Conservation (phyloP, 768 basidiomycete species). For the Amylocystis lapponica region DNA sequence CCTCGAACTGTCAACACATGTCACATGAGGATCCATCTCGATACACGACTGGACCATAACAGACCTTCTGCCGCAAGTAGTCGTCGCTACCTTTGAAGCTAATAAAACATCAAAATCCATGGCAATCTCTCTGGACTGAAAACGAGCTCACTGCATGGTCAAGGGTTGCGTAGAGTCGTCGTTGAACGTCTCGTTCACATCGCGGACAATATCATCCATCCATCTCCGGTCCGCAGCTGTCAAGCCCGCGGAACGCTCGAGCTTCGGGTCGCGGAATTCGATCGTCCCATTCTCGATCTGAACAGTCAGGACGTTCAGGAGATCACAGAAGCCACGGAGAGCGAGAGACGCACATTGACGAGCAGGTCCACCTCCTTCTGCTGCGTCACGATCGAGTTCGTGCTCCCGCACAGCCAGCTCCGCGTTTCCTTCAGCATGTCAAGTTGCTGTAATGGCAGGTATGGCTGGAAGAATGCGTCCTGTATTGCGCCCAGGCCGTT, state of each 20-base stretch:
- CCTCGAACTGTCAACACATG: slow-evolving; percentile 61
- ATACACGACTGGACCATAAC: background rate
- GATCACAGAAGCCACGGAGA: background rate
- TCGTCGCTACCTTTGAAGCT: slow-evolving; percentile 97
- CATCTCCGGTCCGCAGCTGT: slow-evolving; percentile 94
- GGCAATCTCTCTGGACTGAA: background rate
- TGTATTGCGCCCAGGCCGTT: slow-evolving; percentile 21
- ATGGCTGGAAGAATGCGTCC: slow-evolving; percentile 97
- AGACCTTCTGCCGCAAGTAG: slow-evolving; percentile 80
- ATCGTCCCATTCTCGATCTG: slow-evolving; percentile 84
- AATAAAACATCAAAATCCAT: background rate
- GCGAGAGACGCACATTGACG: slow-evolving; percentile 64
- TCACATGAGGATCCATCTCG: background rate
- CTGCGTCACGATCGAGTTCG: slow-evolving; percentile 91
- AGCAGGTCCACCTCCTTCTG: slow-evolving; percentile 89
- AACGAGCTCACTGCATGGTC: slow-evolving; percentile 56
- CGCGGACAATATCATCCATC: slow-evolving; percentile 92
- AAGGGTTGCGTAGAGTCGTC: slow-evolving; percentile 48
- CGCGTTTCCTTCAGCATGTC: slow-evolving; percentile 76
- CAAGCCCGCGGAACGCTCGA: slow-evolving; percentile 73
- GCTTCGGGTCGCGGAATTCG: slow-evolving; percentile 78
- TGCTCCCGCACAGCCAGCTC: slow-evolving; percentile 92
- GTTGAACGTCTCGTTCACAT: slow-evolving; percentile 80
- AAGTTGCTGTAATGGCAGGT: slow-evolving; percentile 91
- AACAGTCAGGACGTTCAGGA: background rate